Base-by-base conservation (phyloP, 441 rosid species). In the Aleurites moluccanus region DNA sequence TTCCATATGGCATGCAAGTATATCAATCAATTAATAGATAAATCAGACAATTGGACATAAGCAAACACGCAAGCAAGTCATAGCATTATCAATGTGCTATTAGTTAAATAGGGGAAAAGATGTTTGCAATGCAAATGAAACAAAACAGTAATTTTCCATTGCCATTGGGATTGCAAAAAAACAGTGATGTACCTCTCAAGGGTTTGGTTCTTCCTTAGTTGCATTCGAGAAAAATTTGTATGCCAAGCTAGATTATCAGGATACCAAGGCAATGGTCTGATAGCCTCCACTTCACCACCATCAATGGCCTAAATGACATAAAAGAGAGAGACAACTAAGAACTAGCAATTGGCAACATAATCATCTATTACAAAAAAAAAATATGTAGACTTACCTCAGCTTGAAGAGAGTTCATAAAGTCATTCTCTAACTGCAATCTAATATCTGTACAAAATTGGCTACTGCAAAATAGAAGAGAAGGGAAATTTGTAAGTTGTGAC, bases 241-340 rank as follows among this genome's bases (percentile, higher is more conserved):
- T 93, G 97, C 99, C 99, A 95, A 47, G 97, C 98, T 72, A 93
- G 94, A 77, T 87, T 90, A 61, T 91, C 85, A 65, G 98, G 96
- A 77, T 91, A 96, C 99, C 97, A 93, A 79, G 94, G 90, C 85
- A 96, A 82, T 1, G 98, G 99, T 84, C 88, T 90, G 68, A 96
- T 90, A 75, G 93, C 89, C 77, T 88, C 92, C 76, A 80, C 79
- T 77, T 93, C 98, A 88, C 82, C 85, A 62, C 85, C 90, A 77
- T 90, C 96, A 71, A 72, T 75, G 57, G 81, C 89, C 99, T 18
- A 25, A 65, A 62, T 10, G 49, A 18, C 10, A n/a, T 3, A 77
- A 33, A 55, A 63, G 69, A 66, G 65, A 61, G 35, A 68, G 16
- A 55, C 16, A 16, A 6, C 13, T n/a, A 75, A 70, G 3, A 62